Evolutionary conservation across 1,284 basidiomycete genomes (phyloP), one percentile per base, ranked within the genome.

Genomic region (Tilletia walkeri): DNA sequence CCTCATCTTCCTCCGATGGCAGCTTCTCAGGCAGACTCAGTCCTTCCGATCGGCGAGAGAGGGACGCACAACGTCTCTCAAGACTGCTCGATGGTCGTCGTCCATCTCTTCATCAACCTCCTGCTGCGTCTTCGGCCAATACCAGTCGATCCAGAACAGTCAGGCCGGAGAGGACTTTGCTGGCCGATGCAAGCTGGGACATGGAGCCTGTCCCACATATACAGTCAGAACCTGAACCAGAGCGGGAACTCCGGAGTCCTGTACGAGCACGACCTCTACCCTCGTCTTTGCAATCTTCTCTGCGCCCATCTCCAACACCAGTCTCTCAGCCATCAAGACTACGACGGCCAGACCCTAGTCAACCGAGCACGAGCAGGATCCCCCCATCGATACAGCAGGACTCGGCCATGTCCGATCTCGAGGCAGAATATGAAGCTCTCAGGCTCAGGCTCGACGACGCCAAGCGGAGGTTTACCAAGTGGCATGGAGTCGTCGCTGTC

Each of bases 101-200:
- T 12, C 54, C 16, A 30, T 20, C 54, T 56, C 12, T 30, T 56
- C 34, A n/a, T 56, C 54, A 45, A 45, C 1, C 41, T 45, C 9
- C 41, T 45, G 1, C 14, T 45, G 41, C 41, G 41, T 45, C 41
- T 9, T 7, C 41, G 41, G 41, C 41, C 6, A 14, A 45, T 45
- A 45, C 41, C 6, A 45, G 41, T 45, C 41, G 41, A 45, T 45
- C 41, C 41, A 7, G 41, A 45, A 45, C 41, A 45, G 9, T 45
- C 41, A 30, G 24, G 24, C 24, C 24, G 24, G 24, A 30, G 24
- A 30, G 24, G 24, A 30, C 50, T 7, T 34, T 61, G 14, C 56
- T 61, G 7, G 56, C 56, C 16, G 56, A 61, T 18, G 56, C 56
- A 18, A 61, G 56, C 56, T 61, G 56, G 56, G 56, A 61, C 30